Evolutionary conservation across 2,329 filamentous ascomycete genomes (phyloP).

Genomic region (Colletotrichum sp.): DNA sequence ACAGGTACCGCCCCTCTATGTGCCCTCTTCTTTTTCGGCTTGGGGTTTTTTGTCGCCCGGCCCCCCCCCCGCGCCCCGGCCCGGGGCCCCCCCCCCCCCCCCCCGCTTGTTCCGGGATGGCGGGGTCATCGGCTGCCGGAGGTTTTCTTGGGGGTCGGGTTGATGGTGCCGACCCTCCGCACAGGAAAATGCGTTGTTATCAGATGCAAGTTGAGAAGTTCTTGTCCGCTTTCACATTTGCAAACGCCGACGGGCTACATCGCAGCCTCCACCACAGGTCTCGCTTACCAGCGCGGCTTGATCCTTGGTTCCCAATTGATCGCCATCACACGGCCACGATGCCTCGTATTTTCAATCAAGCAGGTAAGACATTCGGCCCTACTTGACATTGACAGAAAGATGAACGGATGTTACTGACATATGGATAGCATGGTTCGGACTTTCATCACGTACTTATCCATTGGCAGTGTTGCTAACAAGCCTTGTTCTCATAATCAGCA

Average conservation of each 20-base stretch:
- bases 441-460: too few relatives aligned
- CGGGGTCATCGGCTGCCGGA: background rate
- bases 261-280: background rate
- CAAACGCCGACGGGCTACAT: background rate
- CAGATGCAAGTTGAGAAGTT: background rate
- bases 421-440: background rate
- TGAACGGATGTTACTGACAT: background rate
- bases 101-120: background rate
- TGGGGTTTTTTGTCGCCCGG: too few relatives aligned
- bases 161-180: background rate
- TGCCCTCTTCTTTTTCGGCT: too few relatives aligned
- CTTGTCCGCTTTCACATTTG: background rate
- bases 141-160: background rate
- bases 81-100: too few relatives aligned
- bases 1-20: too few relatives aligned
- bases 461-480: background rate
- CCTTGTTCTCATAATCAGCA: conserved; percentile 24
- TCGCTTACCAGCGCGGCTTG: background rate
- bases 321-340: background rate
- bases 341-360: conserved; percentile 10
- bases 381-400: background rate
- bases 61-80: too few relatives aligned
- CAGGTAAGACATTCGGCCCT: background rate
- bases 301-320: background rate
- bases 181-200: background rate